Conservation (phyloP, 768 basidiomycete species). For the Nidula microcarpa region DNA sequence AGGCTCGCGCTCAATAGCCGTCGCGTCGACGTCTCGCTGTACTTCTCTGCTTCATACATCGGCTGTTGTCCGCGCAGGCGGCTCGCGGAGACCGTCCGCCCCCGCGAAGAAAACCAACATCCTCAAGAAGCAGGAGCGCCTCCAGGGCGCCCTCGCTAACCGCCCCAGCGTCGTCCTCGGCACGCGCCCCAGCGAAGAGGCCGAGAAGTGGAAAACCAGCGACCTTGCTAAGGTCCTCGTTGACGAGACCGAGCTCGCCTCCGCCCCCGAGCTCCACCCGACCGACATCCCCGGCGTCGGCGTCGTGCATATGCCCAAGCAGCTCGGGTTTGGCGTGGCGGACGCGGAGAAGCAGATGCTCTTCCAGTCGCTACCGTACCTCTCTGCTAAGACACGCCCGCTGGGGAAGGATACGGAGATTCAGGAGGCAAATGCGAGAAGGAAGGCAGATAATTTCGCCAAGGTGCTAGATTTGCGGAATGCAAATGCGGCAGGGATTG, state of each 20-base stretch:
- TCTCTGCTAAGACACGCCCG: conserved; percentile 32
- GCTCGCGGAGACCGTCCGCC: conserved; percentile 8
- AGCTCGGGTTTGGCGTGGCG: conserved; percentile 66
- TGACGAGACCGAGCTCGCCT: conserved; percentile 43
- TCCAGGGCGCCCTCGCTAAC: conserved; percentile 29
- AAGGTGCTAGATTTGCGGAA: conserved; percentile 81
- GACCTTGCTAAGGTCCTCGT: conserved; percentile 65
- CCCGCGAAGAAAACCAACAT: conserved; percentile 19
- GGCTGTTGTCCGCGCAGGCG: conserved; percentile 12
- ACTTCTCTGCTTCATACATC: conserved; percentile 19
- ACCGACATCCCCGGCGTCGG: conserved; percentile 26
- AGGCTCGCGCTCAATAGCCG: neutral
- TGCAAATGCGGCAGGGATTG: conserved; percentile 82
- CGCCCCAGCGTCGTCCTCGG: conserved; percentile 75
- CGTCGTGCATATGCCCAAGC: conserved; percentile 42
- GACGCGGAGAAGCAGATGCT: conserved; percentile 55
- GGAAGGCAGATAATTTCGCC: conserved; percentile 56
- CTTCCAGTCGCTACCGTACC: conserved; percentile 62
- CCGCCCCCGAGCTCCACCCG: conserved; percentile 17
- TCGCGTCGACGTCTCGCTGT: conserved; percentile 11
- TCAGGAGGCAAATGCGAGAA: conserved; percentile 29
- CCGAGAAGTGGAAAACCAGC: conserved; percentile 59
- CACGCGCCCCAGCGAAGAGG: conserved; percentile 56
- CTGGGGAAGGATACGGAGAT: conserved; percentile 7
- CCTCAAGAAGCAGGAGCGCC: conserved; percentile 40